Evolutionary conservation across 805 yeast genomes (phyloP).

Genomic region (Starmerella potacharoeniae): DNA sequence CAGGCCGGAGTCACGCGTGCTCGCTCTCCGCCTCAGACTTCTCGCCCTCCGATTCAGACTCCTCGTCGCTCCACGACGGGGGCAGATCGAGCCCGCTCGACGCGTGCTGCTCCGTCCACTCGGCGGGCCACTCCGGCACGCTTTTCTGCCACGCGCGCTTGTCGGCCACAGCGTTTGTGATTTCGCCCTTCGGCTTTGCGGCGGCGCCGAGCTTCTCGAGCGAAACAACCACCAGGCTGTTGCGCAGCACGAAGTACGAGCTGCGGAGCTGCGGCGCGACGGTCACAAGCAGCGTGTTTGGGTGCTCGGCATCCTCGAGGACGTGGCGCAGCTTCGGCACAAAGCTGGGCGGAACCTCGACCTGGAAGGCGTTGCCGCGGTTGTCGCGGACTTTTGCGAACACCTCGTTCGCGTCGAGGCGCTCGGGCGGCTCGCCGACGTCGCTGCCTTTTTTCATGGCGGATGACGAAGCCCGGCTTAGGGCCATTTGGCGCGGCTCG

Average conservation of each 20-base stretch:
- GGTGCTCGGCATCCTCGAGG: slow-evolving; percentile 5
- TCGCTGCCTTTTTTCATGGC: slow-evolving; percentile 8
- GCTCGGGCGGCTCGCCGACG: slow-evolving; percentile 26
- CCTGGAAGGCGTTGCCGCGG: slow-evolving; percentile 29
- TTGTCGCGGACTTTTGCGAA: slow-evolving; percentile 26
- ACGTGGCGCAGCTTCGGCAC: slow-evolving; percentile 4
- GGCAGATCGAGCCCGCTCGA: slow-evolving; percentile 22
- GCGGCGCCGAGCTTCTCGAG: slow-evolving; percentile 16
- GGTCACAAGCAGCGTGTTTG: slow-evolving; percentile 22
- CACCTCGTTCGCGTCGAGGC: slow-evolving; percentile 24
- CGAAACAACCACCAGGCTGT: slow-evolving; percentile 28
- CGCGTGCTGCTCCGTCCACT: slow-evolving; percentile 22
- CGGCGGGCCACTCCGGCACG: slow-evolving; percentile 26
- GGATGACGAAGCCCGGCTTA: background rate
- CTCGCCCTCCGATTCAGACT: slow-evolving; percentile 11
- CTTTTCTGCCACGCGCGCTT: slow-evolving; percentile 27
- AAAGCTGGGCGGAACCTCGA: slow-evolving; percentile 23
- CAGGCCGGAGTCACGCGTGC: too few species aligned
- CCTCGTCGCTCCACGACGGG: slow-evolving; percentile 23
- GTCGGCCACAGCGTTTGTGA: slow-evolving; percentile 28
- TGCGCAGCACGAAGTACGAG: slow-evolving; percentile 29
- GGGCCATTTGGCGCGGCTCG: too few species aligned
- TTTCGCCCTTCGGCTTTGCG: slow-evolving; percentile 27
- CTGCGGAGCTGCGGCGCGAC: slow-evolving; percentile 29
- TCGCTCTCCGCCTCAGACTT: background rate